phyloP scores from a whole-genome alignment of 106 monocot species.

The Narthecium ossifragum region DNA sequence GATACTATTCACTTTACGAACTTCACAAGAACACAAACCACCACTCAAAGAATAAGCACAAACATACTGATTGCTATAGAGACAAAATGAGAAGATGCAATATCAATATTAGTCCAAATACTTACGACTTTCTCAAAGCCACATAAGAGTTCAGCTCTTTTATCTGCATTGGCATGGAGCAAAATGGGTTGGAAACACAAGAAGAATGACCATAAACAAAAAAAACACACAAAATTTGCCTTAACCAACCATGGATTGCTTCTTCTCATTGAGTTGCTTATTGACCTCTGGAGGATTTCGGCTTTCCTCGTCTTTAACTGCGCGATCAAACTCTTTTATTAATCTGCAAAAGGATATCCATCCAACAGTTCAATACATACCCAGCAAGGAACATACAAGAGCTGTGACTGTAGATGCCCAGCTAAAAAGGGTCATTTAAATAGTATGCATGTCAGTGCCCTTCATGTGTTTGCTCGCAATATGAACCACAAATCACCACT shows the following conservation, averaged over 20 bases:
- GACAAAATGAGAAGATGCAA: no score
- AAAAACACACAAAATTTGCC: not conserved
- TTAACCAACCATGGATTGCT: conserved; percentile 83
- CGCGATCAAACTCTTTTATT: conserved; percentile 96
- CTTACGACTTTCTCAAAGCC: conserved; percentile 94
- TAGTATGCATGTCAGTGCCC: no score
- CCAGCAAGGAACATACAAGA: not conserved
- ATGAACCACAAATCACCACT: no score
- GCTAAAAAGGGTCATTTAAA: no score
- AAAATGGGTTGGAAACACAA: not conserved
- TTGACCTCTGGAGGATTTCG: conserved; percentile 61
- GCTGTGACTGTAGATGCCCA: no score
- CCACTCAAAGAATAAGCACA: no score
- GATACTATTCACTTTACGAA: no score
- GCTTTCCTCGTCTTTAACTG: conserved; percentile 81
- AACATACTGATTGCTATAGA: no score
- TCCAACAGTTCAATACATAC: not conserved
- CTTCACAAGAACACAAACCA: no score
- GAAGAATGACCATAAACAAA: not conserved
- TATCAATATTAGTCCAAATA: no score
- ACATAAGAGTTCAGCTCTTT: conserved; percentile 97
- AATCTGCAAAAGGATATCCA: conserved; percentile 38
- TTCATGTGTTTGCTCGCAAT: no score
- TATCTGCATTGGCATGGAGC: conserved; percentile 56
- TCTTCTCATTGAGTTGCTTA: conserved; percentile 84